These are phyloP conservation scores for Homolaphlyctis polyrhiza DNA, from an alignment of 371 early-diverging fungal species.

Conservation along the genomic window DNA sequence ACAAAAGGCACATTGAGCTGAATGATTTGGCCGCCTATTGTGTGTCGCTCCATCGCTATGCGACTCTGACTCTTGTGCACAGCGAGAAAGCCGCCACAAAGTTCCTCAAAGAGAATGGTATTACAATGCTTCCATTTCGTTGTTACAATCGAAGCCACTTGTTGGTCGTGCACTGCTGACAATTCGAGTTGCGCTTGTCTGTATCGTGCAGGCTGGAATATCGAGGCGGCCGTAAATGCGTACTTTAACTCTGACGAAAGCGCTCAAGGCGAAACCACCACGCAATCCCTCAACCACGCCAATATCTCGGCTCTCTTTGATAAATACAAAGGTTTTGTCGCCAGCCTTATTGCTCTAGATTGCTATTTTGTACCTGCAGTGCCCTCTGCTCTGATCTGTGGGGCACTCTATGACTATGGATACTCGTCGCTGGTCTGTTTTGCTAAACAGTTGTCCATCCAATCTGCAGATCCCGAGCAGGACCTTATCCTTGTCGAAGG, in stretches of 20 bases:
- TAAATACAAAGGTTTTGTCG: constrained; percentile 57
- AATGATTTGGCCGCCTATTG: neutral
- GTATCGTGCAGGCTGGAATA: constrained; percentile 48
- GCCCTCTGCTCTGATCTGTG: neutral
- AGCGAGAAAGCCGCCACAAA: constrained; percentile 54
- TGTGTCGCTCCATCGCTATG: neutral
- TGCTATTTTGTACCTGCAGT: neutral
- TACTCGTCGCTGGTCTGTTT: too few relatives aligned
- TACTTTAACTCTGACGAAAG: constrained; percentile 42
- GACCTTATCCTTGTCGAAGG: constrained; percentile 70
- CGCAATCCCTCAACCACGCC: constrained; percentile 17
- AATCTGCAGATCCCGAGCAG: constrained; percentile 52
- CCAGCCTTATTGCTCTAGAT: neutral
- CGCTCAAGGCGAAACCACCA: constrained; percentile 1
- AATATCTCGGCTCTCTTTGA: constrained; percentile 55
- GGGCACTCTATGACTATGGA: too few relatives aligned
- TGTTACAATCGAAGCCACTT: neutral
- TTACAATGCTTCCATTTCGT: too few relatives aligned
- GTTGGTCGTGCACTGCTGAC: neutral
- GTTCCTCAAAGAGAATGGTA: constrained; percentile 40
- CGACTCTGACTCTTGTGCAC: neutral
- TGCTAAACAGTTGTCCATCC: neutral
- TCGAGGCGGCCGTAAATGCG: constrained; percentile 59
- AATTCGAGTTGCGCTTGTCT: neutral
- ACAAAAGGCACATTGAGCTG: neutral